phyloP scores from a whole-genome alignment of 2,329 filamentous ascomycete species.

The Venturia carpophila region DNA sequence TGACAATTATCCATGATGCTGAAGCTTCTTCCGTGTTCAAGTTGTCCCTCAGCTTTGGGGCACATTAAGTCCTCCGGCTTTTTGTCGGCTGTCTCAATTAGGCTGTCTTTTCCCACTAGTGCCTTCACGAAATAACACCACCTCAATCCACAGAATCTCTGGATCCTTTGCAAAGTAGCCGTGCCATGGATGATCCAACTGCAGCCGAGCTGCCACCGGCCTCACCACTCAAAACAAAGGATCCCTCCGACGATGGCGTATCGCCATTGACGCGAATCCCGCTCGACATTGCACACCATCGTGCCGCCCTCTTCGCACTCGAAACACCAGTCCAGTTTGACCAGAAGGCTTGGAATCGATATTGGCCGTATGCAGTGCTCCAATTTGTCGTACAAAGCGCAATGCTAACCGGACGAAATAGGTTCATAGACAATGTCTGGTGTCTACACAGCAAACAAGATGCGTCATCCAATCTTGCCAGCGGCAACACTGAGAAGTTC shows the following conservation, averaged over 20 bases:
- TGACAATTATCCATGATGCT: no score
- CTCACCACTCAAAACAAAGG: neutral
- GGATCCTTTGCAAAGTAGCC: constrained; percentile 7
- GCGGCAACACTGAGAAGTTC: constrained; percentile 21
- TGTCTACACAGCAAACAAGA: constrained; percentile 22
- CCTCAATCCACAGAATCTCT: neutral
- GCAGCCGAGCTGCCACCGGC: neutral
- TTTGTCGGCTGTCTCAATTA: no score
- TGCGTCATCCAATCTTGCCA: constrained; percentile 14
- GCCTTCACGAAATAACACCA: neutral
- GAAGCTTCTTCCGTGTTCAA: neutral
- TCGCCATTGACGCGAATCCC: constrained; percentile 20
- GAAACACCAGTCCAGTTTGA: constrained; percentile 23
- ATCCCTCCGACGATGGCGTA: neutral
- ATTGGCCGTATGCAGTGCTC: constrained; percentile 21
- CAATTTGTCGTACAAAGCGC: neutral
- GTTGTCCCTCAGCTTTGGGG: neutral
- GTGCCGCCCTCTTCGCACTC: constrained; percentile 22
- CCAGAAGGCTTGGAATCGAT: constrained; percentile 21
- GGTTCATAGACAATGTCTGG: constrained; percentile 24
- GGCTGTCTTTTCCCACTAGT: neutral
- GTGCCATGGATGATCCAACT: constrained; percentile 5
- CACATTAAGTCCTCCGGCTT: neutral
- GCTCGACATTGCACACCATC: constrained; percentile 22
- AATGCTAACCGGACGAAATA: neutral